Evolutionary conservation across 2,329 filamentous ascomycete species (phyloP).

Genomic region (Aureobasidium sp.): DNA sequence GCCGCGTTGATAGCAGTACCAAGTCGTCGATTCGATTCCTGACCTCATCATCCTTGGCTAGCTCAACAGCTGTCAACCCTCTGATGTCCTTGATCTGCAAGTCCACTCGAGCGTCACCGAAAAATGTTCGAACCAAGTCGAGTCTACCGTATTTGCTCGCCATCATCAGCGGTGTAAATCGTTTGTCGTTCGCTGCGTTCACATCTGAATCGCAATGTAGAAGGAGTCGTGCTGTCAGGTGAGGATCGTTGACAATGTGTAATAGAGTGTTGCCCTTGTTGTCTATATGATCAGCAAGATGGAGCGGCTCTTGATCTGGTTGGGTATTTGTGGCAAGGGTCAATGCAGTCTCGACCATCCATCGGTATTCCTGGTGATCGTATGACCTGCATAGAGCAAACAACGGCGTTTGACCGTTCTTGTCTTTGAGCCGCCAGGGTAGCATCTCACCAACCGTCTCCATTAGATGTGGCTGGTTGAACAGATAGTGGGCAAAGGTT

Average conservation of each 20-base stretch:
- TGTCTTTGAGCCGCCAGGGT: constrained; percentile 86
- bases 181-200: constrained; percentile 91
- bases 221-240: constrained; percentile 67
- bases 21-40: constrained; percentile 94
- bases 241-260: constrained; percentile 87
- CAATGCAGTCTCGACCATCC: constrained; percentile 81
- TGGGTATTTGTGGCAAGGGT: constrained; percentile 67
- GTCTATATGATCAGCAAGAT: constrained; percentile 89
- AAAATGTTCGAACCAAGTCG: constrained; percentile 84
- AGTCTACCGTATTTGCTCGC: constrained; percentile 96
- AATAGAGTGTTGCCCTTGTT: constrained; percentile 87
- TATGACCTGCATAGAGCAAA: constrained; percentile 95
- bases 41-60: constrained; percentile 96
- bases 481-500: constrained; percentile 91
- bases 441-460: constrained; percentile 66
- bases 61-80: constrained; percentile 86
- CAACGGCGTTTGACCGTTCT: constrained; percentile 94
- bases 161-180: constrained; percentile 93
- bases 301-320: constrained; percentile 69
- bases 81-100: constrained; percentile 74
- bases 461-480: constrained; percentile 80
- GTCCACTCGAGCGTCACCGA: constrained; percentile 82
- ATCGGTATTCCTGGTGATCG: constrained; percentile 77
- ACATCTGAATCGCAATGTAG: constrained; percentile 87
- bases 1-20: constrained; percentile 68